These are phyloP conservation scores for Fomitiporia mediterranea DNA, from an alignment of 1,284 basidiomycete genomes.

Conservation along the genomic window DNA sequence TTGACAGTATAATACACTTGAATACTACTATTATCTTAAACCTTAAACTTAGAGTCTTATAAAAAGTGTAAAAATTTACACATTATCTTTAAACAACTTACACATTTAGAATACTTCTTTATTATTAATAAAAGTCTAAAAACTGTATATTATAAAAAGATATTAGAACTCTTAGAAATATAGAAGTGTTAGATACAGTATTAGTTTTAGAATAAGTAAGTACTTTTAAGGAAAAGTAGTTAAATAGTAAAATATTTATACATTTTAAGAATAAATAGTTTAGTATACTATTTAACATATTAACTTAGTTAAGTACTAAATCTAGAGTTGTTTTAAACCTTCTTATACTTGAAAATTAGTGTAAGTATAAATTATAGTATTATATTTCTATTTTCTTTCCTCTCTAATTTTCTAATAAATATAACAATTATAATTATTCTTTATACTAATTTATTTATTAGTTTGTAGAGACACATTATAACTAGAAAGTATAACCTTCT, in stretches of 20 bases:
- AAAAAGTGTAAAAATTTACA: conserved; percentile 74
- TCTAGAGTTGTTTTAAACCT: conserved; percentile 55
- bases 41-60: conserved; percentile 37
- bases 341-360: conserved; percentile 68
- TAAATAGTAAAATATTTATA: conserved; percentile 50
- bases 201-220: conserved; percentile 82
- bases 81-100: conserved; percentile 71
- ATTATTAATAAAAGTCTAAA: conserved; percentile 64
- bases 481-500: conserved; percentile 58
- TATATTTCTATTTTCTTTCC: conserved; percentile 9
- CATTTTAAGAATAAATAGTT: conserved; percentile 28
- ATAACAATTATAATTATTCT: conserved; percentile 70
- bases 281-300: conserved; percentile 44
- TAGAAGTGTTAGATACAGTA: conserved; percentile 81
- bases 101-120: conserved; percentile 68
- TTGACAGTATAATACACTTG: too few species aligned
- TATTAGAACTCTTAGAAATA: conserved; percentile 70
- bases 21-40: too few species aligned
- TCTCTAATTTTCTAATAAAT: conserved; percentile 18
- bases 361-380: conserved; percentile 39
- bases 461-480: conserved; percentile 70
- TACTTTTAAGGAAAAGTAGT: conserved; percentile 58
- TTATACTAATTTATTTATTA: conserved; percentile 67
- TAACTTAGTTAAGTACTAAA: conserved; percentile 47
- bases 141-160: conserved; percentile 63